Percentiles rank a stretch among this genome's conserved stretches.
Evolutionary conservation across 202 grass and related monocot species (phyloP).

Genomic region (Schoenoplectus tabernaemontani): DNA sequence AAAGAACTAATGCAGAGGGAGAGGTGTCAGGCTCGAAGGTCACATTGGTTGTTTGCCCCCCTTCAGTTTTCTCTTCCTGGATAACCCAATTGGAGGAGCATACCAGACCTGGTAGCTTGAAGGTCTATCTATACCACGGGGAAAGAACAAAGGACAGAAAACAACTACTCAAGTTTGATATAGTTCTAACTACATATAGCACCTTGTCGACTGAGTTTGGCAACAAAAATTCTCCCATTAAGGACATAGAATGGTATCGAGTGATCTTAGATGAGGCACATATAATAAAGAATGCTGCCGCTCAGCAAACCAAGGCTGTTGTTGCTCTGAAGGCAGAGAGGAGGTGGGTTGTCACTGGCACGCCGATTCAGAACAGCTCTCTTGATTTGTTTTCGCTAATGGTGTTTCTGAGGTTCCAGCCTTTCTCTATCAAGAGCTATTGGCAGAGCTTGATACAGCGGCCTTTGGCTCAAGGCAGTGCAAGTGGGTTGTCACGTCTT

Average conservation of each 20-base stretch:
- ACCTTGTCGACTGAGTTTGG: conserved; percentile 55
- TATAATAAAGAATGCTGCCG: conserved; percentile 75
- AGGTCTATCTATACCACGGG: conserved; percentile 81
- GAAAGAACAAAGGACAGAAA: conserved; percentile 48
- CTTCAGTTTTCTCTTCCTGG: conserved; percentile 84
- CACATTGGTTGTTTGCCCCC: conserved; percentile 73
- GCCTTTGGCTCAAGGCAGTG: conserved; percentile 47
- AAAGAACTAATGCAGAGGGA: conserved; percentile 22
- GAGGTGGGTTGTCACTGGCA: conserved; percentile 87
- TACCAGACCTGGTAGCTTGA: conserved; percentile 44
- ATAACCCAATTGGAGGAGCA: conserved; percentile 91
- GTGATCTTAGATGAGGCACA: conserved; percentile 93
- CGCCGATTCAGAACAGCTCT: conserved; percentile 88
- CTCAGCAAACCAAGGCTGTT: conserved; percentile 74
- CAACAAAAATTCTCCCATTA: conserved; percentile 45
- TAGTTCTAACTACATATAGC: conserved; percentile 67
- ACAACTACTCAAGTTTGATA: conserved; percentile 72
- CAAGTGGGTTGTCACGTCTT: conserved; percentile 52
- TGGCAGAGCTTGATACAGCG: conserved; percentile 72
- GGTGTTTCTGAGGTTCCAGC: conserved; percentile 74
- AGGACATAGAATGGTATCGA: conserved; percentile 63
- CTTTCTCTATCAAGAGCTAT: conserved; percentile 81
- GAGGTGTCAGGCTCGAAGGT: conserved; percentile 19
- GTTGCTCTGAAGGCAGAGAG: conserved; percentile 74
- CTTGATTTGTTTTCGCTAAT: conserved; percentile 79